These are phyloP conservation scores for Nemania sp. DNA, from an alignment of 2,329 filamentous ascomycete species.

Conservation along the genomic window DNA sequence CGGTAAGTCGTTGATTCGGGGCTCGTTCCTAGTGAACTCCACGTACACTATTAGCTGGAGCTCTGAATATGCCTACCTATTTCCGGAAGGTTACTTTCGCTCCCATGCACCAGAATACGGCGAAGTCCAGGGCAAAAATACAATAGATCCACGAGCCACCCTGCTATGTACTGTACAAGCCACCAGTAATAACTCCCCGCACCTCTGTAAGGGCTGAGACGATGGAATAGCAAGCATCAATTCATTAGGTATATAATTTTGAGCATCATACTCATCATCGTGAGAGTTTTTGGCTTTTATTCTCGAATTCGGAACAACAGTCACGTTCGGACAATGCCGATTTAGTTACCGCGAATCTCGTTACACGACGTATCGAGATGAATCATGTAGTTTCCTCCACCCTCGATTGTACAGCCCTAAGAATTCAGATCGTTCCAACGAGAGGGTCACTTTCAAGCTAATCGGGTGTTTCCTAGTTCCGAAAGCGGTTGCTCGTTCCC, in stretches of 20 bases:
- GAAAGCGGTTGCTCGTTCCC: constrained; percentile 15
- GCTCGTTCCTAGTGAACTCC: constrained; percentile 8
- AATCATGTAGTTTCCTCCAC: constrained; percentile 10
- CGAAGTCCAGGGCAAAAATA: constrained; percentile 7
- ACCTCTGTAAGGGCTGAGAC: constrained; percentile 1
- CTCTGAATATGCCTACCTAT: constrained; percentile 5
- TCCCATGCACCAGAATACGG: constrained; percentile 1
- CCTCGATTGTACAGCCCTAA: constrained; percentile 1
- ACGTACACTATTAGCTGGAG: constrained; percentile 5
- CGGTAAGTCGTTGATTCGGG: constrained; percentile 3
- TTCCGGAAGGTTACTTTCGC: constrained; percentile 2
- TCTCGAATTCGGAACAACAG: constrained; percentile 9
- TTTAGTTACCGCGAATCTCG: constrained; percentile 12
- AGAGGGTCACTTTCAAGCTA: constrained; percentile 2
- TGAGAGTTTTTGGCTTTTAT: constrained; percentile 10
- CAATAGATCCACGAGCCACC: constrained; percentile 8
- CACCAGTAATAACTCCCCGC: constrained; percentile 4
- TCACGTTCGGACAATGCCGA: constrained; percentile 5
- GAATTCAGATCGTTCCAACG: constrained; percentile 2
- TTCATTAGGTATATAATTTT: constrained; percentile 3
- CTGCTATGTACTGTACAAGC: constrained; percentile 6
- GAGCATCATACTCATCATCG: constrained; percentile 6
- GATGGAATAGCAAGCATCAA: constrained; percentile 7
- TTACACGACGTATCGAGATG: constrained; percentile 12
- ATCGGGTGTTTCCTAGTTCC: constrained; percentile 12